Percentiles rank a stretch among this genome's conserved stretches.
phyloP scores from a whole-genome alignment of 2,329 filamentous ascomycete genomes.

The Ceratocystis cacaofunesta region DNA sequence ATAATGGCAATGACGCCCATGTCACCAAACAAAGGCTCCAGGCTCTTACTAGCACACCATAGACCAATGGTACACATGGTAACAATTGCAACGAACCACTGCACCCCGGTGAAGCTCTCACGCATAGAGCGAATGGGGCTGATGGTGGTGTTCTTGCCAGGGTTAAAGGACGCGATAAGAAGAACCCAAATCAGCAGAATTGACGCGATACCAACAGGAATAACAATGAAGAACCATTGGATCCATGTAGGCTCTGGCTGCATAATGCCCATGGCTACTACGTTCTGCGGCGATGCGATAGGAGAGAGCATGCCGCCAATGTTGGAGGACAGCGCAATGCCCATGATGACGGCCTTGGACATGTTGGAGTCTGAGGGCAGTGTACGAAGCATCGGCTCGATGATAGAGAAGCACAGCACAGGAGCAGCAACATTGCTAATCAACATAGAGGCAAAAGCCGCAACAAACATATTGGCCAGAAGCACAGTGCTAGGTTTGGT shows the following conservation, averaged over 20 bases:
- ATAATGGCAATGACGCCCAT: conserved; percentile 98
- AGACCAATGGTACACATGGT: conserved; percentile 73
- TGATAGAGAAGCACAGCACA: conserved; percentile 93
- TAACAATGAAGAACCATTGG: conserved; percentile 89
- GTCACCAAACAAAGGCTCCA: conserved; percentile 79
- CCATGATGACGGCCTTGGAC: conserved; percentile 87
- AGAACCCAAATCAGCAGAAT: conserved; percentile 81
- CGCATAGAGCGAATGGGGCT: conserved; percentile 81
- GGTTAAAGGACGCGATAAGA: conserved; percentile 71
- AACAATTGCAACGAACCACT: conserved; percentile 81
- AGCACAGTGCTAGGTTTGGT: conserved; percentile 80
- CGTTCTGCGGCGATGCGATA: conserved; percentile 93
- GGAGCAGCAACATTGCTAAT: conserved; percentile 97
- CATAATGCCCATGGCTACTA: conserved; percentile 95
- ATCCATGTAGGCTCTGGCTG: conserved; percentile 80
- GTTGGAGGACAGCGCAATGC: conserved; percentile 88
- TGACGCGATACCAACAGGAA: conserved; percentile 82
- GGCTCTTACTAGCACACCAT: conserved; percentile 84
- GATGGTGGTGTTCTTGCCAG: conserved; percentile 72
- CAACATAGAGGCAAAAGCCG: conserved; percentile 95
- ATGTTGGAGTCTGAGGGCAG: conserved; percentile 80
- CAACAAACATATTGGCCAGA: conserved; percentile 96
- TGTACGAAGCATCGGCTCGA: conserved; percentile 92
- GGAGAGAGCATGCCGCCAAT: conserved; percentile 93
- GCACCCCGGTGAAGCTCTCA: conserved; percentile 73